Evolutionary conservation across 352 stramenopile genomes (phyloP), one percentile per base, ranked within the genome.

Genomic region (Globisporangium alternatum): DNA sequence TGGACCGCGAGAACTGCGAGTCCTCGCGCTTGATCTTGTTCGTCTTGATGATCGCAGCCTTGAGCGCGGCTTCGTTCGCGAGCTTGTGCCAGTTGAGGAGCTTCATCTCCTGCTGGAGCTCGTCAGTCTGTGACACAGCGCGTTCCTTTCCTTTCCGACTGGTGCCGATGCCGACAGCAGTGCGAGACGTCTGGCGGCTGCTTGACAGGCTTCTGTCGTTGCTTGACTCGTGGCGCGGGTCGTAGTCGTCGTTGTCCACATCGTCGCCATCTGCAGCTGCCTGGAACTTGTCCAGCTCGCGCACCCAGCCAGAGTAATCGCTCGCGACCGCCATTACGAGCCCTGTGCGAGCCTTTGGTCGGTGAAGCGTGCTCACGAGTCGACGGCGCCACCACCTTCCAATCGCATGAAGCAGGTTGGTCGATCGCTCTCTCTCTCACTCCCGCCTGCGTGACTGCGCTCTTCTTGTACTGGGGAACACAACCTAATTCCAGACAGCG

Each of bases 71-170:
- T 68, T 98, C 89, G 58, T 98, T 98, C 10, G 91, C 91, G 22
- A 98, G 85, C 65, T 98, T 98, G 77, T 98, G 93, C 93, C 93
- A 98, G 55, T 96, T 91, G 51, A 98, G 81, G 47, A 98, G 73
- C 76, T 98, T 97, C 78, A 98, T 94, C 68, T 98, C 93, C 68
- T 93, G 81, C 66, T 93, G 77, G 12, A 91, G 68, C 51, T 97
- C 88, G n/a, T 97, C 79, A 0, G 96, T 62, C 60, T 94, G 80
- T 15, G 75, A 83, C 15, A 69, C 63, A 25, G 65, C 56, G 8
- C 64, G 64, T 41, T 54, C 44, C 19, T 65, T 69, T 1, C 17
- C 25, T 69, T 69, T 69, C 5, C 56, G 21, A 4, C 21, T 62
- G 45, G 56, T 65, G 6, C 28, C 49, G 28, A 63, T 53, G 13